Evolutionary conservation across 495 filamentous ascomycete species (phyloP).

Genomic region (Tetracladium setigerum): DNA sequence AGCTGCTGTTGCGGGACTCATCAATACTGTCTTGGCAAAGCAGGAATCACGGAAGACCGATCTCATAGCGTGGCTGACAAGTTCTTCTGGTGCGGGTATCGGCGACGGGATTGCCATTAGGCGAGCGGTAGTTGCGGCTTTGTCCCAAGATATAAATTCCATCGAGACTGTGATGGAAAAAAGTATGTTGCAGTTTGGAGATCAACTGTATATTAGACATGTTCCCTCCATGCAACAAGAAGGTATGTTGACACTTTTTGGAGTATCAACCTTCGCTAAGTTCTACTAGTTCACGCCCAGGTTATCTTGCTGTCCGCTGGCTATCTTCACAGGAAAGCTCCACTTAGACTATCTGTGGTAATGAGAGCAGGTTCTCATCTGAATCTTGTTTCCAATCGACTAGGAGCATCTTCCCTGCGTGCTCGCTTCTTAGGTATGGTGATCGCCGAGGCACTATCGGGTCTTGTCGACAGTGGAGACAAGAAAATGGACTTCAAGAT

Average conservation of each 20-base stretch:
- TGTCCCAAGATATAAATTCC: constrained; percentile 43
- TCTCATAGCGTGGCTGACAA: constrained; percentile 62
- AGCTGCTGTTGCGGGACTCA: constrained; percentile 38
- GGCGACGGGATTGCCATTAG: constrained; percentile 54
- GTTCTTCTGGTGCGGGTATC: constrained; percentile 55
- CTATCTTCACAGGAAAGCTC: constrained; percentile 56
- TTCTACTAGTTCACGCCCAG: constrained; percentile 59
- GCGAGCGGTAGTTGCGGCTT: constrained; percentile 55
- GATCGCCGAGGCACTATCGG: constrained; percentile 73
- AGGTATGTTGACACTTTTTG: constrained; percentile 36
- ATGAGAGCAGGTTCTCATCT: constrained; percentile 66
- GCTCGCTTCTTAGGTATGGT: constrained; percentile 86
- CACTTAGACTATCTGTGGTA: constrained; percentile 51
- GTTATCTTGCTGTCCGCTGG: constrained; percentile 70
- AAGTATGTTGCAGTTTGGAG: constrained; percentile 65
- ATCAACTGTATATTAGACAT: constrained; percentile 81
- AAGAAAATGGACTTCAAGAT: constrained; percentile 76
- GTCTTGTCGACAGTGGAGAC: constrained; percentile 65
- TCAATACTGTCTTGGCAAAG: constrained; percentile 30
- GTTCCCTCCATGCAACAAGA: constrained; percentile 78
- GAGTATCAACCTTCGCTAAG: constrained; percentile 24
- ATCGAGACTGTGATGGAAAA: constrained; percentile 56
- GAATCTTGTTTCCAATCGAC: constrained; percentile 74
- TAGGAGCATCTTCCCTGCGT: constrained; percentile 65
- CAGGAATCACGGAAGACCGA: constrained; percentile 35